Conservation (phyloP, 2,329 filamentous ascomycete genomes). For the Cladophialophora psammophila region DNA sequence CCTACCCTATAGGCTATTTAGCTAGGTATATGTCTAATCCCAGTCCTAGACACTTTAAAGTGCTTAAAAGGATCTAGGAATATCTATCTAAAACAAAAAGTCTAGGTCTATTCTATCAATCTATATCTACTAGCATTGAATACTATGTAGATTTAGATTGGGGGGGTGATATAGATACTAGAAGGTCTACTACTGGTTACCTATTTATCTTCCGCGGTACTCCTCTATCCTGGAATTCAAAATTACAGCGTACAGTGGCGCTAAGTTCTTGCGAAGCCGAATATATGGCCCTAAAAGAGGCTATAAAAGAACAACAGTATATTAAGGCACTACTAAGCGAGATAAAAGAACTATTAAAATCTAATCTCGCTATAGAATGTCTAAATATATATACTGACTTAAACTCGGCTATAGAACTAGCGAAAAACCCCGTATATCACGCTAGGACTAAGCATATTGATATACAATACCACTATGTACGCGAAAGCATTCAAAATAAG, state of each 20-base stretch:
- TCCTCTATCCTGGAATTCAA: not conserved
- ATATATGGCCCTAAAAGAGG: slow-evolving; percentile 1
- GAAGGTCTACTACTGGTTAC: not conserved
- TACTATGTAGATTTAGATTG: no score
- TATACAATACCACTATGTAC: not conserved
- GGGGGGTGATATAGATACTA: not conserved
- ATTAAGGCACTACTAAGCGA: no score
- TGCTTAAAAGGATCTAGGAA: not conserved
- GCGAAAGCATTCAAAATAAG: not conserved
- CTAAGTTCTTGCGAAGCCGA: not conserved
- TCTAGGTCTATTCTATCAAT: not conserved
- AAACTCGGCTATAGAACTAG: not conserved
- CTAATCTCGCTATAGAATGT: no score
- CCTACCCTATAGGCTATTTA: not conserved
- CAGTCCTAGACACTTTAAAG: not conserved
- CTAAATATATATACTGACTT: no score
- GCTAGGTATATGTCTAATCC: not conserved
- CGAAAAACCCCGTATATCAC: not conserved
- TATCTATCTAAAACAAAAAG: not conserved
- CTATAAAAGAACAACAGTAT: not conserved
- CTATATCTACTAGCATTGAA: not conserved
- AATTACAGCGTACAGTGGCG: not conserved
- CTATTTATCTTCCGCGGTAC: not conserved
- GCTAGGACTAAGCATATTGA: not conserved
- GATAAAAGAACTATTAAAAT: no score